Evolutionary conservation across 129 eudicot genomes (phyloP), one percentile per base, ranked within the genome.

Genomic region (Lonicera japonica): DNA sequence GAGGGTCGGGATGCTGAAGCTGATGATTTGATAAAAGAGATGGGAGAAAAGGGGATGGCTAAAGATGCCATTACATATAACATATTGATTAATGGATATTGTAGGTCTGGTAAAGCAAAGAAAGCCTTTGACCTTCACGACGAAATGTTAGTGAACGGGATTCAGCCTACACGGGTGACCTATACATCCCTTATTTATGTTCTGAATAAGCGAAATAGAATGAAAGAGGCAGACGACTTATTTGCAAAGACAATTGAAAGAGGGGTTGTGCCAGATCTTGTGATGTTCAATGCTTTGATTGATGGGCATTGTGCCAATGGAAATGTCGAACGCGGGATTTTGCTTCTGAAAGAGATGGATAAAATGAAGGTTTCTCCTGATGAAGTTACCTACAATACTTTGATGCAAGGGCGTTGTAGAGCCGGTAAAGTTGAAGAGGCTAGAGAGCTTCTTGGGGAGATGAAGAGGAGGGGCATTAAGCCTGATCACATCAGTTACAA

Each of bases 381-480:
- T 82, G 94, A 77, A 63, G 90, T 88, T 50, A 85, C 96, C 4
- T 88, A 77, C 71, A 88, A 88, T 72, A 79, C 87, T 16, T 21
- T 85, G 41, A 85, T 85, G 87, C 89, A 85, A 10, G 96, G 94
- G 25, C 63, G 65, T 59, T 85, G 90, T 61, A 79, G 76, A 67
- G 78, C 72, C 23, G 87, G 94, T 19, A 73, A 56, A 51, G 83
- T 85, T 67, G 87, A 82, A 73, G 89, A 80, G 72, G 94, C 94
- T 25, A 54, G 71, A 25, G 38, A 3, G 67, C 70, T 85, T 77
- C 72, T 84, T 39, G 77, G 77, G 25, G 84, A 82, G 75, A 88
- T 88, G 96, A 82, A 72, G 60, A 61, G 56, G 55, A 73, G 78
- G 70, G 96, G 90, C 66, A 82, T 88, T 72, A 25, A 62, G 60